Percentiles rank a stretch among this genome's conserved stretches.
phyloP scores from a whole-genome alignment of 805 yeast species.

The Debaryomyces prosopidis region DNA sequence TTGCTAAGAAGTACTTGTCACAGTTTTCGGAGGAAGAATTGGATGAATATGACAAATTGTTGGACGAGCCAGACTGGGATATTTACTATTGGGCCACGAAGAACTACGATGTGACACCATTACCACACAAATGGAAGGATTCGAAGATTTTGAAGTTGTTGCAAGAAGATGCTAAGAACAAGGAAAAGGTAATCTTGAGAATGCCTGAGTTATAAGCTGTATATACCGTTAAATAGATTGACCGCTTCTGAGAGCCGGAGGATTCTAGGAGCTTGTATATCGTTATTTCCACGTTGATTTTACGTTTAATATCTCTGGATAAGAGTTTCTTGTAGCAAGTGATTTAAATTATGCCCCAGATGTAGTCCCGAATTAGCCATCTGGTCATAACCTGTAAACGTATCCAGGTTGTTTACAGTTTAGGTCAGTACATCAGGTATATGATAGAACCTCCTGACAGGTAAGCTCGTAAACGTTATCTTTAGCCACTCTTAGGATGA shows the following conservation, averaged over 20 bases:
- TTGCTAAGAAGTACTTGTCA: conserved; percentile 73
- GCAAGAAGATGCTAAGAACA: conserved; percentile 74
- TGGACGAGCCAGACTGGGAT: conserved; percentile 99
- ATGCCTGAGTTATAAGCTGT: conserved; percentile 63
- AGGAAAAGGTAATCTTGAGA: conserved; percentile 69
- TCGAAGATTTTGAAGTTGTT: conserved; percentile 62
- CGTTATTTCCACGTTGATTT: too few relatives aligned
- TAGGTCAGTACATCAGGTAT: too few relatives aligned
- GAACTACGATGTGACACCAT: conserved; percentile 76
- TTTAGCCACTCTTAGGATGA: neutral
- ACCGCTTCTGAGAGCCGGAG: too few relatives aligned
- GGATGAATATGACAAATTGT: conserved; percentile 78
- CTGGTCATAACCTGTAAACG: too few relatives aligned
- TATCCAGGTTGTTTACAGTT: too few relatives aligned
- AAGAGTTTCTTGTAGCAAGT: too few relatives aligned
- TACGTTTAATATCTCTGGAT: too few relatives aligned
- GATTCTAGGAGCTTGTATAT: too few relatives aligned
- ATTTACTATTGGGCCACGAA: conserved; percentile 96
- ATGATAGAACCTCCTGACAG: too few relatives aligned
- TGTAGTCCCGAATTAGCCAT: too few relatives aligned
- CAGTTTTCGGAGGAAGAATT: conserved; percentile 59
- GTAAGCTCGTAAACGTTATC: too few relatives aligned
- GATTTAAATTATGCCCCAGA: too few relatives aligned
- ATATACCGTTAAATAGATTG: conserved; percentile 1
- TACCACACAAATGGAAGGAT: conserved; percentile 84